phyloP scores from a whole-genome alignment of 1,139 yeast species.

The Eremothecium cymbalariae region DNA sequence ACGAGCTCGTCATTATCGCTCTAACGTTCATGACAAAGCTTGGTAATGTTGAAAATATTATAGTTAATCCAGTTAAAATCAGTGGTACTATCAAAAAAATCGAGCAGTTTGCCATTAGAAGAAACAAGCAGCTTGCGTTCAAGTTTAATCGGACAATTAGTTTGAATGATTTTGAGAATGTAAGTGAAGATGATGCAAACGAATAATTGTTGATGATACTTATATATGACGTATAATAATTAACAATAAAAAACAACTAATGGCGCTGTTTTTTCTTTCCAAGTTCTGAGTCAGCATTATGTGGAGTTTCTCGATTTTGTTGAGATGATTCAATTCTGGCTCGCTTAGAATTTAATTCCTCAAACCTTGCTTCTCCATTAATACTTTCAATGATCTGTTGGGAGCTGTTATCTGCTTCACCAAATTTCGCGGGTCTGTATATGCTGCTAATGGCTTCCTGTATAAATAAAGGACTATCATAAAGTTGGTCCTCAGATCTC shows the following conservation, averaged over 20 bases:
- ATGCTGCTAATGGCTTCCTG: conserved; percentile 45
- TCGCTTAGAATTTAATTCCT: conserved; percentile 30
- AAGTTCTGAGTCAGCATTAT: too few relatives aligned
- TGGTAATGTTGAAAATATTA: conserved; percentile 41
- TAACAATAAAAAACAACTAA: too few relatives aligned
- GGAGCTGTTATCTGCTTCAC: conserved; percentile 23
- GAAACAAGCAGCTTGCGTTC: conserved; percentile 36
- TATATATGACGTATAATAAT: conserved; percentile 1
- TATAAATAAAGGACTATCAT: conserved; percentile 49
- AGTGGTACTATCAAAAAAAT: conserved; percentile 88
- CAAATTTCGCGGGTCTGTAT: conserved; percentile 35
- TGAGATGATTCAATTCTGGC: too few relatives aligned
- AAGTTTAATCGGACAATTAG: conserved; percentile 17
- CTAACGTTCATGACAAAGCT: conserved; percentile 53
- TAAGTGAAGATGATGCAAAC: conserved; percentile 14
- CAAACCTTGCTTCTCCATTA: conserved; percentile 33
- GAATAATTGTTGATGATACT: conserved; percentile 13
- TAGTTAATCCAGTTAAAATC: conserved; percentile 57
- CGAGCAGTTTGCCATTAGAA: conserved; percentile 54
- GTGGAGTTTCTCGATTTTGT: too few relatives aligned
- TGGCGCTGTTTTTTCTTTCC: conserved; percentile 45
- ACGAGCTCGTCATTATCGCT: conserved; percentile 59
- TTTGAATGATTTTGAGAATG: conserved; percentile 13
- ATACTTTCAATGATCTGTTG: conserved; percentile 31
- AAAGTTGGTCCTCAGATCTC: conserved; percentile 42